Percentiles rank a stretch among this genome's conserved stretches.
Evolutionary conservation across 257 asterid genomes (phyloP).

Genomic region (Nicotiana noctiflora): DNA sequence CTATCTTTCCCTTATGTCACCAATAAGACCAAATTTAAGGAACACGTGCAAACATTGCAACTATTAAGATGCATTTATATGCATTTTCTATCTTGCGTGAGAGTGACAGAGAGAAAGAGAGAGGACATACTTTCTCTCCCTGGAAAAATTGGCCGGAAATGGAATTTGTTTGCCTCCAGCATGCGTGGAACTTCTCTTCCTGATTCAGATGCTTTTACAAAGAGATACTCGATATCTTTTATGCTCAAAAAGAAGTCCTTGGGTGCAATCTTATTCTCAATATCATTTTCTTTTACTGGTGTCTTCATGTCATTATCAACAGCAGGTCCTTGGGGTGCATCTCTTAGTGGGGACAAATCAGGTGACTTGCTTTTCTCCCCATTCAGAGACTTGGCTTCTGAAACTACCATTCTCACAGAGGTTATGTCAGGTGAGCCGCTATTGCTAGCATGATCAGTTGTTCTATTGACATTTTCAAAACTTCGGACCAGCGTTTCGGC

Average conservation of each 20-base stretch:
- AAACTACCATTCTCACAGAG: constrained; percentile 18
- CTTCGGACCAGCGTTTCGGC: constrained; percentile 69
- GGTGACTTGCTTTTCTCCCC: constrained; percentile 54
- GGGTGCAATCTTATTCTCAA: constrained; percentile 52
- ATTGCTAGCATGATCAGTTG: constrained; percentile 24
- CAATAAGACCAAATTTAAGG: background rate
- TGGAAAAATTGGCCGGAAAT: constrained; percentile 71
- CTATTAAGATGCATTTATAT: background rate
- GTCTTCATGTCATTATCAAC: constrained; percentile 43
- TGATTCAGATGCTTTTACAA: constrained; percentile 83
- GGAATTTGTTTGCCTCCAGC: constrained; percentile 96
- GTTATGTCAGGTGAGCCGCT: constrained; percentile 23
- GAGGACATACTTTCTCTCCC: constrained; percentile 58
- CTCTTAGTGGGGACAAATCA: constrained; percentile 58
- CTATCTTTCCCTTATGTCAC: background rate
- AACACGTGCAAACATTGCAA: background rate
- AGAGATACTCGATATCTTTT: constrained; percentile 72
- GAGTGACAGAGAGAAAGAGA: background rate
- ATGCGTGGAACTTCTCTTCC: constrained; percentile 94
- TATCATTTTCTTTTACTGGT: constrained; percentile 41
- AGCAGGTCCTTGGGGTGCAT: constrained; percentile 44
- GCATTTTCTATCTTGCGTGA: background rate
- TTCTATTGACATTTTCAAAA: constrained; percentile 64
- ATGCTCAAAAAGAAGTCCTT: constrained; percentile 77
- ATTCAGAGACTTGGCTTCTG: constrained; percentile 41